Evolutionary conservation across 306 rosid species (phyloP).

Genomic region (Styphnolobium japonicum): DNA sequence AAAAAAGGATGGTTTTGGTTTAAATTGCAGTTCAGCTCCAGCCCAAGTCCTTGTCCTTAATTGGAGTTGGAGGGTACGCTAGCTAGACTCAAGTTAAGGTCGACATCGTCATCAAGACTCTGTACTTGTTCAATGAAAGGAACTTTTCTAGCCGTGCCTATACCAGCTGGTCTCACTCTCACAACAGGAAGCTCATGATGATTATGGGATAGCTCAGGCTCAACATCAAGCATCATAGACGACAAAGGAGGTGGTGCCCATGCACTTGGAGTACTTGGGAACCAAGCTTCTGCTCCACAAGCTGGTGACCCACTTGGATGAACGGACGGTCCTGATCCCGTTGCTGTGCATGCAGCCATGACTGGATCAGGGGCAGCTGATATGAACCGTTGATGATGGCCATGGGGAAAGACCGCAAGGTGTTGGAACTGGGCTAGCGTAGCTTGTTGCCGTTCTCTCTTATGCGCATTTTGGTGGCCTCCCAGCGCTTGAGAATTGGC

Average conservation of each 20-base stretch:
- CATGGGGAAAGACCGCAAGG: neutral
- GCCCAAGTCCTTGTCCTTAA: neutral
- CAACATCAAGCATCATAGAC: neutral
- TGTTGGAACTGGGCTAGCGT: neutral
- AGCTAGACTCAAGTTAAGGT: slow-evolving; percentile 16
- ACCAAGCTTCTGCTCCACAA: neutral
- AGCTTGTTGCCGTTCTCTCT: slow-evolving; percentile 33
- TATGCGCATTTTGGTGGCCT: slow-evolving; percentile 49
- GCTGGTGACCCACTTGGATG: neutral
- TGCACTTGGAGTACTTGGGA: neutral
- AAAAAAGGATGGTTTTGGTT: neutral
- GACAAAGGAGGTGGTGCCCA: neutral
- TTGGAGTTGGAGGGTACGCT: neutral
- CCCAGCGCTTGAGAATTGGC: slow-evolving; percentile 37
- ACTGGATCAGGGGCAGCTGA: neutral
- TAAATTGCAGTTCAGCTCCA: neutral
- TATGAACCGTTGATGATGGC: neutral
- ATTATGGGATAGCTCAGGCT: neutral
- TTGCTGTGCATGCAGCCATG: neutral
- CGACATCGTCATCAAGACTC: neutral
- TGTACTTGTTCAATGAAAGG: neutral
- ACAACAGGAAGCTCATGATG: too few relatives aligned
- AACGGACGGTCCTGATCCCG: neutral
- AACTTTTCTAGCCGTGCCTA: neutral
- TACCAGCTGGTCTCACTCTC: neutral